These are phyloP conservation scores for Verbascum thapsus DNA, from an alignment of 257 asterid species.

Conservation along the genomic window DNA sequence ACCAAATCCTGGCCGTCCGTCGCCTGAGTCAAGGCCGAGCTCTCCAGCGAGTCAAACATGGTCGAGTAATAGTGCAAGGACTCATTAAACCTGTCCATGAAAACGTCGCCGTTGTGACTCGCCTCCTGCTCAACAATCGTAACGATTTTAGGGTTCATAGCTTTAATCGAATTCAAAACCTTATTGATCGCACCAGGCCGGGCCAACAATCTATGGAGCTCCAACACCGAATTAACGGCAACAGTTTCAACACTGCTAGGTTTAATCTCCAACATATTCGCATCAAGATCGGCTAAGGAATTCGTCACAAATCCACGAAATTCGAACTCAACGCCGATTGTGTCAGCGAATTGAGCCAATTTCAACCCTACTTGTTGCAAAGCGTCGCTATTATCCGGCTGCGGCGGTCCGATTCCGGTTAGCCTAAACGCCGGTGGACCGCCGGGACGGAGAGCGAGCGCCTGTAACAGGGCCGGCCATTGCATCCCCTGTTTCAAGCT, in stretches of 20 bases:
- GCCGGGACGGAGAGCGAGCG: conserved; percentile 64
- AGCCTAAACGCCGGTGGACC: conserved; percentile 73
- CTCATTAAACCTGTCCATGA: conserved; percentile 61
- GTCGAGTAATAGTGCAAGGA: conserved; percentile 64
- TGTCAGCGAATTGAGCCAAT: conserved; percentile 52
- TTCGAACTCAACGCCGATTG: conserved; percentile 57
- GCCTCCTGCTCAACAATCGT: conserved; percentile 63
- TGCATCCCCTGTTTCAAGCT: conserved; percentile 83
- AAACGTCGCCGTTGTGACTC: conserved; percentile 49
- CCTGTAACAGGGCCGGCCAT: conserved; percentile 87
- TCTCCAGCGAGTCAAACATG: conserved; percentile 66
- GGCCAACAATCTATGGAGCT: conserved; percentile 50
- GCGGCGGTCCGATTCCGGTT: conserved; percentile 66
- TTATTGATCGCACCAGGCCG: conserved; percentile 42
- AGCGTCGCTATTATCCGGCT: conserved; percentile 51
- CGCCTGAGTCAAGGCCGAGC: conserved; percentile 40
- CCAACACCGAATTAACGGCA: conserved; percentile 62
- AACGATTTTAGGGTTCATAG: conserved; percentile 50
- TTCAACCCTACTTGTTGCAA: conserved; percentile 66
- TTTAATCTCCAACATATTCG: conserved; percentile 42
- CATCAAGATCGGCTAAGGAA: conserved; percentile 57
- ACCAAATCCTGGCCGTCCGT: conserved; percentile 44
- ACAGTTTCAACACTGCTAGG: conserved; percentile 44
- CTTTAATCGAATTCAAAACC: conserved; percentile 45
- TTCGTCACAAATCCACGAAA: conserved; percentile 57